These are phyloP conservation scores for Ormosia emarginata DNA, from an alignment of 306 rosid genomes.

Conservation along the genomic window DNA sequence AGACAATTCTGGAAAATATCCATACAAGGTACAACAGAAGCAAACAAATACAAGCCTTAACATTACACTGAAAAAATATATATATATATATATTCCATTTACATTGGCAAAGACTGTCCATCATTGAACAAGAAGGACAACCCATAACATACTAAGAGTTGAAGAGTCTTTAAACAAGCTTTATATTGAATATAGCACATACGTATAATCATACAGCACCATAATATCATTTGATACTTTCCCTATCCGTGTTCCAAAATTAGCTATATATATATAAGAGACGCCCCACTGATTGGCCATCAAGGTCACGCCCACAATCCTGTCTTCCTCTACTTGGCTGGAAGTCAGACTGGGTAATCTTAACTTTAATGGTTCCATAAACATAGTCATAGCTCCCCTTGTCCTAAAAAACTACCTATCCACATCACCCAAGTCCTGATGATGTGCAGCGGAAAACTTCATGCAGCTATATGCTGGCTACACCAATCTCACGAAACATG, in stretches of 20 bases:
- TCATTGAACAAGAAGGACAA: not conserved
- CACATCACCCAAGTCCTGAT: slow-evolving; percentile 30
- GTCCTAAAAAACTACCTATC: slow-evolving; percentile 37
- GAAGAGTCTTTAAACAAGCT: slow-evolving; percentile 31
- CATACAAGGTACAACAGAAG: not conserved
- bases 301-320: slow-evolving; percentile 39
- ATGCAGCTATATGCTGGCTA: slow-evolving; percentile 58
- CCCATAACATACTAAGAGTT: slow-evolving; percentile 9
- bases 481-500: slow-evolving; percentile 32
- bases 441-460: slow-evolving; percentile 37
- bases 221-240: slow-evolving; percentile 39
- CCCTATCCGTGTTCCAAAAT: slow-evolving; percentile 42
- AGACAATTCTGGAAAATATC: too few relatives aligned
- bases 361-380: slow-evolving; percentile 43
- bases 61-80: not conserved
- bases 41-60: not conserved
- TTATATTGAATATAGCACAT: slow-evolving; percentile 36
- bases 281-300: slow-evolving; percentile 46
- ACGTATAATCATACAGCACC: slow-evolving; percentile 42
- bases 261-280: slow-evolving; percentile 42
- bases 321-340: slow-evolving; percentile 49
- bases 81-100: slow-evolving; percentile 8
- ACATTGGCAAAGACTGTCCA: slow-evolving; percentile 16
- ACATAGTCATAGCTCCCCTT: slow-evolving; percentile 42
- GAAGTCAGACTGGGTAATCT: slow-evolving; percentile 43